Evolutionary conservation across 257 asterid species (phyloP), one percentile per base, ranked within the genome.

Genomic region (Fraxinus americana): DNA sequence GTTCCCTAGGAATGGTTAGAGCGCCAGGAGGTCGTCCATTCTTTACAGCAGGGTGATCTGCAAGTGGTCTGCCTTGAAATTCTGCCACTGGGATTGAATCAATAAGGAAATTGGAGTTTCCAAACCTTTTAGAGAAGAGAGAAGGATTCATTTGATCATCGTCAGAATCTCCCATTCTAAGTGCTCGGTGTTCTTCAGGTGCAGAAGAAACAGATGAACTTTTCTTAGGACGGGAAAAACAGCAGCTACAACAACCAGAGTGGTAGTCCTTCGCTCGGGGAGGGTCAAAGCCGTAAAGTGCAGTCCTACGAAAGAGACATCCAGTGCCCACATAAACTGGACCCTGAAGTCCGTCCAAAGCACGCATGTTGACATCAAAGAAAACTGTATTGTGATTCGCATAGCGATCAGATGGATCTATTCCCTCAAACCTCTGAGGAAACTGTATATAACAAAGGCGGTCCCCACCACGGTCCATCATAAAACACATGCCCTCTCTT

Each of bases 401-500:
- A 48, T 92, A 92, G 0, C 97, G 91, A 70, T 92, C 97, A 2
- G 92, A 88, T 2, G 94, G 96, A 50, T 92, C 97, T 12, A 92
- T 92, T 4, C 96, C 97, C 78, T 92, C 97, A 27, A 92, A 92
- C 81, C 97, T 76, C 77, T 92, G 96, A 48, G 97, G 97, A 61
- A 92, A 92, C 80, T 92, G 97, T 50, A 90, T 89, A 54, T 89
- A 92, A 76, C 97, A 90, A 27, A 92, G 32, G 29, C 94, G 94
- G 83, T 92, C 97, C 12, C 97, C 97, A 48, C 97, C 96, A 1
- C 97, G 92, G 74, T 92, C 97, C 97, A 92, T 90, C 97, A 92
- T 92, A 85, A 92, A 92, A 69, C 97, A 92, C 92, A 92, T 92
- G 78, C 96, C 97, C 78, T 92, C 97, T 29, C 91, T 87, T 23